A percentile compares a stretch with the other conserved stretches of the same genome.
phyloP scores from a whole-genome alignment of 768 basidiomycete genomes.

The Postia placenta region DNA sequence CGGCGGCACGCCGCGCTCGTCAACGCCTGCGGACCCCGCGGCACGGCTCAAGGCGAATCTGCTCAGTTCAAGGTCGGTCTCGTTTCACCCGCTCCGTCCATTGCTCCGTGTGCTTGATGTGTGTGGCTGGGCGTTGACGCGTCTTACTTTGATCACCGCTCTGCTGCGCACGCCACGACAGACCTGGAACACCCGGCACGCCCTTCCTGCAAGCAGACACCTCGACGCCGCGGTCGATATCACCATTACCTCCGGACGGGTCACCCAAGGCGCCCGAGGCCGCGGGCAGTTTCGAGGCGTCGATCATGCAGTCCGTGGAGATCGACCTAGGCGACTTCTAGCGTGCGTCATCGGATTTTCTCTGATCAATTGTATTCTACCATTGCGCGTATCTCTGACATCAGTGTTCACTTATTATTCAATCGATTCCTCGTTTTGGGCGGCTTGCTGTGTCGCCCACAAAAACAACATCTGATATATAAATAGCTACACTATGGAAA shows the following conservation, averaged over 20 bases:
- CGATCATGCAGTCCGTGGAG: slow-evolving; percentile 61
- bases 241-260: slow-evolving; percentile 25
- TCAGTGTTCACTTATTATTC: too few species aligned
- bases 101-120: slow-evolving; percentile 6
- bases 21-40: slow-evolving; percentile 49
- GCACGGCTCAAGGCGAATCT: slow-evolving; percentile 62
- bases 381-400: too few species aligned
- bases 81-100: slow-evolving; percentile 3
- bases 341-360: too few species aligned
- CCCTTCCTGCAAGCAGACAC: slow-evolving; percentile 29
- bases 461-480: too few species aligned
- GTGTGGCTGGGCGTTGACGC: slow-evolving; percentile 10
- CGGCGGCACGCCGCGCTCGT: slow-evolving; percentile 21
- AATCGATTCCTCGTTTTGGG: too few species aligned
- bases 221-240: slow-evolving; percentile 27
- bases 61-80: slow-evolving; percentile 59
- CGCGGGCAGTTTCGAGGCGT: slow-evolving; percentile 47
- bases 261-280: slow-evolving; percentile 17
- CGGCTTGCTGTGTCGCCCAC: too few species aligned
- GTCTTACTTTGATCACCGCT: slow-evolving; percentile 18
- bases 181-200: slow-evolving; percentile 33
- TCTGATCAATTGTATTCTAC: too few species aligned
- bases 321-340: slow-evolving; percentile 79
- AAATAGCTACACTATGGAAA: too few species aligned
- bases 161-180: slow-evolving; percentile 18